Conservation (phyloP, 2,329 filamentous ascomycete genomes). For the Cercospora sp. region DNA sequence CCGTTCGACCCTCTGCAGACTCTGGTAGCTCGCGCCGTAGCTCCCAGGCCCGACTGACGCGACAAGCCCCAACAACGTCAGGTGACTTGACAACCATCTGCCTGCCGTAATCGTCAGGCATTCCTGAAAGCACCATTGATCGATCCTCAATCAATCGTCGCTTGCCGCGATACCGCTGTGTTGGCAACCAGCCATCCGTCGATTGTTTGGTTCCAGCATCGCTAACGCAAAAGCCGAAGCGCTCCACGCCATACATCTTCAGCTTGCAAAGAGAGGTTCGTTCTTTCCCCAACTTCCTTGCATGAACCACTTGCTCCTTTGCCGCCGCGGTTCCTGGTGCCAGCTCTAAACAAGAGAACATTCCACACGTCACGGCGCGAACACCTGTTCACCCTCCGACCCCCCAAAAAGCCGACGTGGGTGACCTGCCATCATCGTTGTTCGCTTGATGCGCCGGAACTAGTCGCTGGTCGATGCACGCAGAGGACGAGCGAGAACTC, state of each 20-base stretch:
- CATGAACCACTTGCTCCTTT: slow-evolving; percentile 28
- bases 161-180: slow-evolving; percentile 26
- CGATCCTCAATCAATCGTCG: slow-evolving; percentile 21
- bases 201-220: slow-evolving; percentile 24
- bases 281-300: slow-evolving; percentile 29
- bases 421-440: slow-evolving; percentile 18
- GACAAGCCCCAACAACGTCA: slow-evolving; percentile 25
- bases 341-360: slow-evolving; percentile 27
- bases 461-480: slow-evolving; percentile 20
- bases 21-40: slow-evolving; percentile 26
- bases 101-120: slow-evolving; percentile 20
- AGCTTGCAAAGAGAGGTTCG: slow-evolving; percentile 28
- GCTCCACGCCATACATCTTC: slow-evolving; percentile 23
- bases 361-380: slow-evolving; percentile 28
- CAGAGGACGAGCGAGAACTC: slow-evolving; percentile 19
- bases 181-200: slow-evolving; percentile 28
- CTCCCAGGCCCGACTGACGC: slow-evolving; percentile 24
- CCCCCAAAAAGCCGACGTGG: slow-evolving; percentile 20
- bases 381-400: slow-evolving; percentile 23
- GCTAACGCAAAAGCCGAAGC: slow-evolving; percentile 25
- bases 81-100: slow-evolving; percentile 20
- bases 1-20: slow-evolving; percentile 17
- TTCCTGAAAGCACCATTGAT: slow-evolving; percentile 24
- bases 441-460: slow-evolving; percentile 22
- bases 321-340: slow-evolving; percentile 23